Evolutionary conservation across 2,329 filamentous ascomycete genomes (phyloP).

Genomic region (Meredithiella fracta): DNA sequence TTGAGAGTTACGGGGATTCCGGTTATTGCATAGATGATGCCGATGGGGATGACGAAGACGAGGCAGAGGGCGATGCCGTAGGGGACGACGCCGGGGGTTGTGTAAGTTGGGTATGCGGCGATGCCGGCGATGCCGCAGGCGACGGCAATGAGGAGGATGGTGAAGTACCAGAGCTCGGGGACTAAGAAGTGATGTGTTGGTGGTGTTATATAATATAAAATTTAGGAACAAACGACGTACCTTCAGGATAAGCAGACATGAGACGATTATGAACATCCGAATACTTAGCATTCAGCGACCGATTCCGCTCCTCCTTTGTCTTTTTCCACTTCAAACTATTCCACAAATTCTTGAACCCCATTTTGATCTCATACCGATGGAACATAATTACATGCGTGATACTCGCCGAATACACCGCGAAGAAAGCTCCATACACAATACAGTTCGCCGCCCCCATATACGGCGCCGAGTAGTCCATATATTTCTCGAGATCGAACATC

Average conservation of each 20-base stretch:
- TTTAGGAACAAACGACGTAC: too few relatives aligned
- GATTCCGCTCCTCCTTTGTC: constrained; percentile 19
- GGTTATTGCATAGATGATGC: constrained; percentile 37
- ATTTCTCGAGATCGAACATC: background rate
- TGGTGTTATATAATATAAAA: too few relatives aligned
- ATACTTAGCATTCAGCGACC: constrained; percentile 20
- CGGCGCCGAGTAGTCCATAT: background rate
- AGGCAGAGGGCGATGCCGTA: constrained; percentile 33
- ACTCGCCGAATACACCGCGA: background rate
- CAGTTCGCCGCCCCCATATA: background rate
- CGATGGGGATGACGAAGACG: constrained; percentile 35
- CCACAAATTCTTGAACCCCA: background rate
- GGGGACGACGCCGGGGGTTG: constrained; percentile 33
- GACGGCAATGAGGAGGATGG: constrained; percentile 27
- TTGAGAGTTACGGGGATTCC: constrained; percentile 36
- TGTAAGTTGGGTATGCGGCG: constrained; percentile 33
- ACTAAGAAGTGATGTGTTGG: too few relatives aligned
- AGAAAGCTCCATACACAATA: background rate
- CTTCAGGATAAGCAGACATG: constrained; percentile 23
- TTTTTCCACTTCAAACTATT: background rate
- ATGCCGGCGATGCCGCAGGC: constrained; percentile 33
- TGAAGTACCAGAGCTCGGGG: constrained; percentile 38
- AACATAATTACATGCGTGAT: background rate
- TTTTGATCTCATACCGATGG: background rate
- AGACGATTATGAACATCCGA: constrained; percentile 21